Evolutionary conservation across 345 rosid genomes (phyloP), one percentile per base, ranked within the genome.

Genomic region (Moricandia moricandioides): DNA sequence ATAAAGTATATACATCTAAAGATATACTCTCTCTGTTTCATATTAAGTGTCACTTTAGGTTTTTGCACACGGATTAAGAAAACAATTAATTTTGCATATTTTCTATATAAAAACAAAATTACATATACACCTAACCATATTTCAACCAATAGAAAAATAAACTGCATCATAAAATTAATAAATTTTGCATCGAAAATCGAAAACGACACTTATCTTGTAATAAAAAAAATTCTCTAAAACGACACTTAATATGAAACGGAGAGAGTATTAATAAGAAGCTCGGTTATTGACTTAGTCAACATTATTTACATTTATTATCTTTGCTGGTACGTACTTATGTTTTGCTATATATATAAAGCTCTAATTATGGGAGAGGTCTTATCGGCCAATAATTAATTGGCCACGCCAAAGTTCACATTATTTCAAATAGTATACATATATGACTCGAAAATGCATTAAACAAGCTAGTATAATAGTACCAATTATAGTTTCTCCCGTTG

Each of bases 361-460:
- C 26, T 74, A 76, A 70, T 76, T 70, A 76, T 76, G 47, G 52
- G 70, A n/a, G 60, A 76, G 40, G 75, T 76, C 75, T 69, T 39
- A 52, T 76, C 75, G 51, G 5, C 52, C 66, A 70, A 76, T 70
- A 63, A 39, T 63, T 63, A 63, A 62, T 13, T 69, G 74, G 47
- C 71, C 66, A n/a, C 52, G 5, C 60, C 7, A 24, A 2, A 24
- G 6, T 56, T 27, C 60, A 9, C 29, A 11, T 11, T 26, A 56
- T 56, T 10, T 54, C 49, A 4, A 4, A 54, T 11, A 21, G 30
- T 54, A 54, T 10, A 10, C 31, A 10, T 27, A 57, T 26, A 57
- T 12, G 30, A 24, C 33, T 11, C 29, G 13, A 24, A 56, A 12
- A 57, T 27, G 14, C 40, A 60, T 31, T 14, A 61, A 60, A 37